Percentiles rank a stretch among this genome's conserved stretches.
Conservation (phyloP, 75 land plant species). For the Chamaecyparis obtusa region DNA sequence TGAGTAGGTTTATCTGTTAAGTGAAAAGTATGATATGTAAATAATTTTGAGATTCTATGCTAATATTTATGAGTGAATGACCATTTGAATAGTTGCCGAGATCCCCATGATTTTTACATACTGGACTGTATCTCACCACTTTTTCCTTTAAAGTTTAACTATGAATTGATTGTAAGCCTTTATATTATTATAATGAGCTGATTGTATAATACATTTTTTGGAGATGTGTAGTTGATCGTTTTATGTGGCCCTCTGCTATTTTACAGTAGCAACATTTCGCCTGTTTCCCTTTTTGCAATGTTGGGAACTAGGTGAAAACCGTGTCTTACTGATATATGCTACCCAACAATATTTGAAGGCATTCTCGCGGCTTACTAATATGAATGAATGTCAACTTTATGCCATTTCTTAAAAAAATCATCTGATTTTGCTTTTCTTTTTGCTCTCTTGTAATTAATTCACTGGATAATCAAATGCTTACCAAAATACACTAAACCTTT, state of each 20-base stretch:
- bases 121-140: not conserved
- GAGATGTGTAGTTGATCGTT: not conserved
- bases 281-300: not conserved
- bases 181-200: not conserved
- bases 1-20: not conserved
- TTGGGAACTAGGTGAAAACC: not conserved
- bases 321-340: not conserved
- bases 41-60: not conserved
- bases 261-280: not conserved
- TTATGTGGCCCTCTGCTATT: not conserved
- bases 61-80: not conserved
- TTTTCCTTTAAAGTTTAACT: not conserved
- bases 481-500: not conserved
- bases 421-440: not conserved
- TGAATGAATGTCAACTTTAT: not conserved
- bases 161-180: constrained; percentile 5
- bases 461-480: not conserved
- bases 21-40: constrained; percentile 1
- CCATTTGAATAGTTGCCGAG: not conserved
- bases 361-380: not conserved
- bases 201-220: constrained; percentile 1
- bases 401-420: not conserved
- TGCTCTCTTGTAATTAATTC: not conserved
- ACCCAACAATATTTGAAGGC: not conserved
- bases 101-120: not conserved